A percentile compares a stretch with the other conserved stretches of the same genome.
Evolutionary conservation across 2,329 filamentous ascomycete genomes (phyloP).

Genomic region (Bipolaris oryzae): DNA sequence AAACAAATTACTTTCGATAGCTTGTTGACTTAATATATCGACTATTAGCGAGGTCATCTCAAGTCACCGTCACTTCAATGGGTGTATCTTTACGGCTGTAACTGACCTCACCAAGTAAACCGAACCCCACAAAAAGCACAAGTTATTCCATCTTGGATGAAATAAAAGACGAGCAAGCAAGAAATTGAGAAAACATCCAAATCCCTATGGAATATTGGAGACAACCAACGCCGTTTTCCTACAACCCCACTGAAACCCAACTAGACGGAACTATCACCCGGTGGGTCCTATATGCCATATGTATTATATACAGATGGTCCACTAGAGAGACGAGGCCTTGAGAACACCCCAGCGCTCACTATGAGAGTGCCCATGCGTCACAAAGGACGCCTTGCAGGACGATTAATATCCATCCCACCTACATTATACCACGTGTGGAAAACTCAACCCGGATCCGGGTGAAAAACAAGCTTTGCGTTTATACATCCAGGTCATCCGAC

Average conservation of each 20-base stretch:
- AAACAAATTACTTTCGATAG: conserved; percentile 17
- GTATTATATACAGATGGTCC: conserved; percentile 6
- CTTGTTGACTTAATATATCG: conserved; percentile 1
- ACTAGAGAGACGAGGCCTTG: not conserved
- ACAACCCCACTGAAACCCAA: not conserved
- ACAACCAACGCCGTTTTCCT: not conserved
- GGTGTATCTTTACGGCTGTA: not conserved
- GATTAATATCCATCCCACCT: conserved; percentile 14
- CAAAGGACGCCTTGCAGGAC: not conserved
- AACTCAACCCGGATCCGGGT: conserved; percentile 7
- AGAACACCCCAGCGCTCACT: not conserved
- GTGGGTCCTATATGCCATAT: conserved; percentile 8
- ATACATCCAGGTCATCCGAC: conserved; percentile 17
- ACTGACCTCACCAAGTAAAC: not conserved
- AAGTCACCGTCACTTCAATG: not conserved
- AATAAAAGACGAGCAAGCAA: no score
- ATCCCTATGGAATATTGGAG: not conserved
- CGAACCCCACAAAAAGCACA: not conserved
- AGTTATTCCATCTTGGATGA: not conserved
- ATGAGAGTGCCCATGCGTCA: conserved; percentile 4
- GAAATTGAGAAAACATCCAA: not conserved
- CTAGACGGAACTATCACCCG: conserved; percentile 8
- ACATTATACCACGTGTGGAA: conserved; percentile 1
- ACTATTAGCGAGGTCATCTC: not conserved
- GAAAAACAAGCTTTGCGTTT: conserved; percentile 15